These are phyloP conservation scores for Yamadazyma aaseri DNA, from an alignment of 1,139 yeast genomes.

Conservation along the genomic window DNA sequence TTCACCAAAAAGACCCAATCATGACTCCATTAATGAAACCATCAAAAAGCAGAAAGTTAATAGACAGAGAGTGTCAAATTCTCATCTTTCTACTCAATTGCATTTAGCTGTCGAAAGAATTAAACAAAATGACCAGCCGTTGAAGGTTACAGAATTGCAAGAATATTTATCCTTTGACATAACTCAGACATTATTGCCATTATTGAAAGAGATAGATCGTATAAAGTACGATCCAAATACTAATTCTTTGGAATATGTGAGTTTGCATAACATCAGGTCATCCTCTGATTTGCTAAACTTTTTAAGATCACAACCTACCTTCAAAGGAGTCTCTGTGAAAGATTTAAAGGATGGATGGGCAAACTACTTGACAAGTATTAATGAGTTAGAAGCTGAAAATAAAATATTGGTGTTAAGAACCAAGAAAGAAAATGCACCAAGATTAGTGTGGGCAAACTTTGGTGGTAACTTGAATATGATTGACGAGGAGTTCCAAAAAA, in stretches of 20 bases:
- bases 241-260: slow-evolving; percentile 78
- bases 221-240: slow-evolving; percentile 60
- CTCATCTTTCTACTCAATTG: slow-evolving; percentile 77
- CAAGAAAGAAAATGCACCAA: slow-evolving; percentile 87
- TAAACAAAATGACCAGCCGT: slow-evolving; percentile 65
- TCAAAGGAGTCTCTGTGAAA: slow-evolving; percentile 83
- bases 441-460: slow-evolving; percentile 86
- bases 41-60: slow-evolving; percentile 35
- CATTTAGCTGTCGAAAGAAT: slow-evolving; percentile 88
- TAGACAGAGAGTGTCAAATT: slow-evolving; percentile 36
- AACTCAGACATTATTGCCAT: slow-evolving; percentile 56
- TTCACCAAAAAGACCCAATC: slow-evolving; percentile 17
- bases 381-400: slow-evolving; percentile 70
- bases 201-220: slow-evolving; percentile 73
- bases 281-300: slow-evolving; percentile 75
- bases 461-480: slow-evolving; percentile 73
- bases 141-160: slow-evolving; percentile 59
- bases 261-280: slow-evolving; percentile 82
- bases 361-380: slow-evolving; percentile 78
- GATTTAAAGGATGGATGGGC: slow-evolving; percentile 97
- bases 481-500: slow-evolving; percentile 77
- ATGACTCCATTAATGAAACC: slow-evolving; percentile 34
- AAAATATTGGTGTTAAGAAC: slow-evolving; percentile 82
- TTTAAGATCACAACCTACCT: slow-evolving; percentile 78
- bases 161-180: slow-evolving; percentile 53